Percentiles rank a stretch among this genome's conserved stretches.
These are phyloP conservation scores for Rauvolfia tetraphylla DNA, from an alignment of 257 asterid species.

Conservation along the genomic window DNA sequence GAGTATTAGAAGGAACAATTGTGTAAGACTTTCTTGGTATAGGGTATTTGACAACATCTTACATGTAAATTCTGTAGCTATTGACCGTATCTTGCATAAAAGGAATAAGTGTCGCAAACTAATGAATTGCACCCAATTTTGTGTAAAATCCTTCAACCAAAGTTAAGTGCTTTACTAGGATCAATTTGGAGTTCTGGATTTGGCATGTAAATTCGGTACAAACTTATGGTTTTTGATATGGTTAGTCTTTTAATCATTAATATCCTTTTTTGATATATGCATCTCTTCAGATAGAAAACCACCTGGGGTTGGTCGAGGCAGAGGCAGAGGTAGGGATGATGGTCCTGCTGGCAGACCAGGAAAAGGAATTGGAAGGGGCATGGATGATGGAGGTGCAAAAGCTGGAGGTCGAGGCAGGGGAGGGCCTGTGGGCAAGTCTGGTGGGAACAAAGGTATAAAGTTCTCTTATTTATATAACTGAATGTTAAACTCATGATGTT, in stretches of 20 bases:
- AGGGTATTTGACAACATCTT: neutral
- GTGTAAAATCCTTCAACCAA: neutral
- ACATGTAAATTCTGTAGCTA: neutral
- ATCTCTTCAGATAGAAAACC: conserved; percentile 50
- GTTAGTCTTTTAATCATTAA: neutral
- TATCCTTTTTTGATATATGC: conserved; percentile 3
- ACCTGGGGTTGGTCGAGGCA: conserved; percentile 65
- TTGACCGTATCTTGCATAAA: neutral
- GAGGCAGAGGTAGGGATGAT: conserved; percentile 66
- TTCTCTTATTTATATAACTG: neutral
- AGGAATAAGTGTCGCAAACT: neutral
- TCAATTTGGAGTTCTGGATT: neutral
- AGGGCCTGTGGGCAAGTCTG: conserved; percentile 38
- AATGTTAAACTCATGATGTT: neutral
- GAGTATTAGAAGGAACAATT: neutral
- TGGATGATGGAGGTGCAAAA: conserved; percentile 49
- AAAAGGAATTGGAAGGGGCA: conserved; percentile 50
- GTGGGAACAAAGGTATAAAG: conserved; percentile 38
- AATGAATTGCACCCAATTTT: neutral
- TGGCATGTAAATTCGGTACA: neutral
- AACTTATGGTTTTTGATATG: neutral
- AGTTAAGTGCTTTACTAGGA: neutral
- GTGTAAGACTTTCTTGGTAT: neutral
- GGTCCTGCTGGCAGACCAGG: conserved; percentile 37
- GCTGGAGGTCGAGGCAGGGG: conserved; percentile 54